Evolutionary conservation across 345 rosid genomes (phyloP).

Genomic region (Gynandropsis gynandra): DNA sequence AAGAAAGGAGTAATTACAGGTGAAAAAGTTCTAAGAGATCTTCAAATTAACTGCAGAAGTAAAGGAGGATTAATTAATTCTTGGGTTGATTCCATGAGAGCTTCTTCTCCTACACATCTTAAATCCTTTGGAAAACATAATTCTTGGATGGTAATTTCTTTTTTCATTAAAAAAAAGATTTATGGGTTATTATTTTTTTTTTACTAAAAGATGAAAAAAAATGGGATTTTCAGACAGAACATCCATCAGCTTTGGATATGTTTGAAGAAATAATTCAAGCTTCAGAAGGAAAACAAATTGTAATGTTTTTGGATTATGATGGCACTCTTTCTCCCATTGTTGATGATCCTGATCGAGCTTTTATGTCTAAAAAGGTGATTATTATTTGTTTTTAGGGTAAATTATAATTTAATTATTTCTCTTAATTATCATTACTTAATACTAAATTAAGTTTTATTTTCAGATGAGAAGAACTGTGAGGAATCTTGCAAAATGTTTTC

Average conservation of each 20-base stretch:
- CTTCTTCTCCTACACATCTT: slow-evolving; percentile 75
- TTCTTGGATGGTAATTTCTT: slow-evolving; percentile 38
- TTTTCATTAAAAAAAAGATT: slow-evolving; percentile 35
- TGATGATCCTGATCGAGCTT: slow-evolving; percentile 84
- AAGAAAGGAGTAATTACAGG: slow-evolving; percentile 45
- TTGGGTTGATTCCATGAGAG: slow-evolving; percentile 85
- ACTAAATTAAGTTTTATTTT: neutral
- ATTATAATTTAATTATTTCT: neutral
- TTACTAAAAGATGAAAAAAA: slow-evolving; percentile 24
- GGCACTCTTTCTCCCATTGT: slow-evolving; percentile 96
- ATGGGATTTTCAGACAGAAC: slow-evolving; percentile 54
- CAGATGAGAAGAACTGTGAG: slow-evolving; percentile 86
- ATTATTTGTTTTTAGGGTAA: neutral
- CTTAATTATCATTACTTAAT: neutral
- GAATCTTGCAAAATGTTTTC: slow-evolving; percentile 60
- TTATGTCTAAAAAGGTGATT: slow-evolving; percentile 70
- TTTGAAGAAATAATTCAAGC: slow-evolving; percentile 57
- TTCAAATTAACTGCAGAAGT: slow-evolving; percentile 33
- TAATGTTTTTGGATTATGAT: slow-evolving; percentile 91
- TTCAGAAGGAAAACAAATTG: slow-evolving; percentile 71
- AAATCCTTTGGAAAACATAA: slow-evolving; percentile 29
- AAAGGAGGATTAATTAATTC: slow-evolving; percentile 32
- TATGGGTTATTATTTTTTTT: slow-evolving; percentile 16
- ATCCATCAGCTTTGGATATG: slow-evolving; percentile 82
- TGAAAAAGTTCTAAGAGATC: slow-evolving; percentile 30